phyloP scores from a whole-genome alignment of 331 rosid genomes.

The Acacia pycnantha region DNA sequence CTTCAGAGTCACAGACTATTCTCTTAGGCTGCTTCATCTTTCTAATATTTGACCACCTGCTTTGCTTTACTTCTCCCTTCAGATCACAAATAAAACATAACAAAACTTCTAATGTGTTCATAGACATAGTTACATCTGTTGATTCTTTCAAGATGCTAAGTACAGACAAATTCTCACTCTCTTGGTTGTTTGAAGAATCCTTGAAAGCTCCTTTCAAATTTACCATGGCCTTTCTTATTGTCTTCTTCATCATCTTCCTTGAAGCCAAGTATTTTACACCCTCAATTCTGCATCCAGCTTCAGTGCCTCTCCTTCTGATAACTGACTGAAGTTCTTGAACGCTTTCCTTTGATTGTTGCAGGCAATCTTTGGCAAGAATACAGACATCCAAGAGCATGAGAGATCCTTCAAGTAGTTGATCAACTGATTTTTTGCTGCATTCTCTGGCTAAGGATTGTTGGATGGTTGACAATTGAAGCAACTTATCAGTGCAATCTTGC shows the following conservation, averaged over 20 bases:
- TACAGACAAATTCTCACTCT: neutral
- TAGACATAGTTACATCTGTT: conserved; percentile 25
- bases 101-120: conserved; percentile 26
- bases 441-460: conserved; percentile 29
- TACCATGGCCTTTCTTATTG: neutral
- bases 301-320: neutral
- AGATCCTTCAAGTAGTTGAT: conserved; percentile 35
- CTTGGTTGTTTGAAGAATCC: neutral
- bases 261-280: conserved; percentile 12
- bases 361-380: conserved; percentile 18
- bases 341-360: conserved; percentile 33
- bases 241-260: conserved; percentile 13
- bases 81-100: conserved; percentile 24
- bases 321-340: conserved; percentile 23
- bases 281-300: neutral
- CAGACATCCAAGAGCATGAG: conserved; percentile 36
- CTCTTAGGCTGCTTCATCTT: conserved; percentile 25
- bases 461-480: conserved; percentile 36
- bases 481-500: conserved; percentile 31
- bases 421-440: conserved; percentile 17
- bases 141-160: conserved; percentile 29
- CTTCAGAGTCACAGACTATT: conserved; percentile 9
- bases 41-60: conserved; percentile 29
- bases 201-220: neutral
- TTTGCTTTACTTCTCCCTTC: conserved; percentile 24